phyloP scores from a whole-genome alignment of 169 alveolate species.

The Eimeria zaria region DNA sequence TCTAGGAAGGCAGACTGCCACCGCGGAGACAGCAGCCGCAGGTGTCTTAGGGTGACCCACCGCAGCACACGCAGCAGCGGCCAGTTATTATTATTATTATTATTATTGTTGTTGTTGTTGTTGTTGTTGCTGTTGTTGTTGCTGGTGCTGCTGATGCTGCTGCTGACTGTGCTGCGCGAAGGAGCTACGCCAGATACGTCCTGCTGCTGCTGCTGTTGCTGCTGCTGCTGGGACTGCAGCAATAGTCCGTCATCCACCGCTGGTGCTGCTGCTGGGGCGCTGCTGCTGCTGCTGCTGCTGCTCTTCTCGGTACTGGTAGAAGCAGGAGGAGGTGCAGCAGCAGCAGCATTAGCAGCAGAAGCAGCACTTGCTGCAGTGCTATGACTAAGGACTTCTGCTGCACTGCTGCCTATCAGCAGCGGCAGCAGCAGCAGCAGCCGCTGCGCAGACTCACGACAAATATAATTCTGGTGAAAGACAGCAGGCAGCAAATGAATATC shows the following conservation, averaged over 20 bases:
- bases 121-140: slow-evolving; percentile 15
- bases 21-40: slow-evolving; percentile 56
- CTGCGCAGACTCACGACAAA: slow-evolving; percentile 33
- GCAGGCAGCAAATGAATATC: slow-evolving; percentile 65
- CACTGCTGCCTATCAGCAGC: slow-evolving; percentile 72
- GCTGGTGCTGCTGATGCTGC: slow-evolving; percentile 13
- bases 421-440: slow-evolving; percentile 58
- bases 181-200: background rate
- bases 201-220: slow-evolving; percentile 45
- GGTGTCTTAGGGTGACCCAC: slow-evolving; percentile 71
- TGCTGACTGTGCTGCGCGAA: too few species aligned
- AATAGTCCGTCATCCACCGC: background rate
- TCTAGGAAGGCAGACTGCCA: slow-evolving; percentile 80
- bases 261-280: slow-evolving; percentile 21
- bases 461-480: slow-evolving; percentile 21
- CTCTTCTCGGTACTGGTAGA: too few species aligned
- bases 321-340: slow-evolving; percentile 1
- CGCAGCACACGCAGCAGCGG: slow-evolving; percentile 78
- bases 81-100: slow-evolving; percentile 48
- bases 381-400: slow-evolving; percentile 47
- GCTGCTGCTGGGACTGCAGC: slow-evolving; percentile 29
- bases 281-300: too few species aligned
- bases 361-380: slow-evolving; percentile 60
- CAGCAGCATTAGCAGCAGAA: background rate
- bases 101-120: background rate